Evolutionary conservation across 225 moss, liverwort and hornwort species (phyloP).

Genomic region (Pleurozium schreberi): DNA sequence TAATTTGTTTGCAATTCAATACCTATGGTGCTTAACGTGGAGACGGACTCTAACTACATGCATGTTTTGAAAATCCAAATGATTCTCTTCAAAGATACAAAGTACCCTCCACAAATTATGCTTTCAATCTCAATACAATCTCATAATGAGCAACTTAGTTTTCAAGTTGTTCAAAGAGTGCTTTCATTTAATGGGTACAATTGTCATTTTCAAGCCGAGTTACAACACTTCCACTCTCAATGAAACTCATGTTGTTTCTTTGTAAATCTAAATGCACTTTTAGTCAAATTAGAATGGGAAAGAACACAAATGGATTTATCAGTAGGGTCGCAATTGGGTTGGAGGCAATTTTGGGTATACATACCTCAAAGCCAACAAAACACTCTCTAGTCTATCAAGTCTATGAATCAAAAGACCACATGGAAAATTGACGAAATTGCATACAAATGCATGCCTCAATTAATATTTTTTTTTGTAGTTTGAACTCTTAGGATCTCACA

Average conservation of each 20-base stretch:
- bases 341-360: fast-evolving
- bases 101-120: not conserved
- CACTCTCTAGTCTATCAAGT: not conserved
- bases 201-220: not conserved
- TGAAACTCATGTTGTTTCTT: not conserved
- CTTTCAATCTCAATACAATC: not conserved
- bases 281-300: not conserved
- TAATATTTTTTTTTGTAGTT: not conserved
- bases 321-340: not conserved
- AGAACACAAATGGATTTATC: not conserved
- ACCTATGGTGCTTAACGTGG: not conserved
- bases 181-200: not conserved
- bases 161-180: not conserved
- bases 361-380: not conserved
- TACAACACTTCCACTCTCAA: not conserved
- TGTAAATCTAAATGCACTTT: not conserved
- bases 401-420: not conserved
- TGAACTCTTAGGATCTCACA: not conserved
- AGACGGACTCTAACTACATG: not conserved
- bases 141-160: too few relatives aligned
- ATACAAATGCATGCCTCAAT: not conserved
- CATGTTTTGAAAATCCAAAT: not conserved
- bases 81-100: not conserved
- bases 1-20: not conserved
- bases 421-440: not conserved